phyloP scores from a whole-genome alignment of 1,284 basidiomycete species.

The Psilocybe mexicana region DNA sequence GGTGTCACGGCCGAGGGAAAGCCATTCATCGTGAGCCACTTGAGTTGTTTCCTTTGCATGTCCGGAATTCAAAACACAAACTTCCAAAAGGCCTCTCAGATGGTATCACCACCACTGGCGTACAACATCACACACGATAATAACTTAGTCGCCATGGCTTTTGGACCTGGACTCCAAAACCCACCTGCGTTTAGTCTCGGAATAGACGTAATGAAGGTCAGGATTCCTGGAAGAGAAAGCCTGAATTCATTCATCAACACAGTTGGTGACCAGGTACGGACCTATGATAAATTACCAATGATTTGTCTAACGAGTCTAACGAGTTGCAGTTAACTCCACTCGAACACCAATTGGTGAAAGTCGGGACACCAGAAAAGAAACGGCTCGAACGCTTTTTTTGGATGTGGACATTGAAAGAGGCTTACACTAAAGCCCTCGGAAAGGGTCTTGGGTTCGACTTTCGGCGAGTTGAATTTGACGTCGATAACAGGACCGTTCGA shows the following conservation, averaged over 20 bases:
- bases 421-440: constrained; percentile 83
- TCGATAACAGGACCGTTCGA: constrained; percentile 46
- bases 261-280: constrained; percentile 63
- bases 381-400: constrained; percentile 64
- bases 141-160: constrained; percentile 67
- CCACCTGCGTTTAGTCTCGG: constrained; percentile 66
- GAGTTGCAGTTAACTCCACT: constrained; percentile 51
- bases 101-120: constrained; percentile 53
- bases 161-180: constrained; percentile 50
- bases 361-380: constrained; percentile 38
- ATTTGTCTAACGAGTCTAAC: constrained; percentile 10
- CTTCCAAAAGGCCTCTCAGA: constrained; percentile 41
- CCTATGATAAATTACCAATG: neutral
- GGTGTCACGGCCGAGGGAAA: constrained; percentile 62
- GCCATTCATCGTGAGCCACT: constrained; percentile 63
- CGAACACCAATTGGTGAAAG: constrained; percentile 48
- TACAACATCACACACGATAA: constrained; percentile 84
- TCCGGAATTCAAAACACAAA: neutral
- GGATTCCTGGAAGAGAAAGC: constrained; percentile 56
- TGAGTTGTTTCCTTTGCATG: neutral
- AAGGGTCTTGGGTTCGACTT: constrained; percentile 82
- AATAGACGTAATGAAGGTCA: constrained; percentile 77
- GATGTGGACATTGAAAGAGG: constrained; percentile 87
- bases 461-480: constrained; percentile 68
- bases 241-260: constrained; percentile 61